Evolutionary conservation across 192 early-diverging fungal genomes (phyloP).

Genomic region (Coemansia biformis): DNA sequence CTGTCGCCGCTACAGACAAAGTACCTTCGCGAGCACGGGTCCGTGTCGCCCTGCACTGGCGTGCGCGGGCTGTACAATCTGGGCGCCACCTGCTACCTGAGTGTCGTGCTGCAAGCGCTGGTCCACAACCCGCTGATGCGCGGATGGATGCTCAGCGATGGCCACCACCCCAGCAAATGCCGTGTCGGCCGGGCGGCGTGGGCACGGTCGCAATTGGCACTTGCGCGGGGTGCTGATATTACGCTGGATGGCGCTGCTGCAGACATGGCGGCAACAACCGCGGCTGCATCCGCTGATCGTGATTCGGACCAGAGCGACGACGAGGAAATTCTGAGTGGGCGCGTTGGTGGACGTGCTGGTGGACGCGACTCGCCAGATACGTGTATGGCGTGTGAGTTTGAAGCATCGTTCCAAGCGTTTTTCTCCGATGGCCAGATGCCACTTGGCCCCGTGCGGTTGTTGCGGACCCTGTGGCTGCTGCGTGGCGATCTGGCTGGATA

Average conservation of each 20-base stretch:
- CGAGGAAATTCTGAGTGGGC: conserved; percentile 9
- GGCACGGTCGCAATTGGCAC: background rate
- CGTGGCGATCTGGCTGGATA: conserved; percentile 84
- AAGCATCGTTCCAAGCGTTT: conserved; percentile 72
- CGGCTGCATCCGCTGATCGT: no score
- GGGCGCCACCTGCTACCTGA: conserved; percentile 96
- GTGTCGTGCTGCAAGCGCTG: conserved; percentile 85
- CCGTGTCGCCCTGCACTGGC: conserved; percentile 47
- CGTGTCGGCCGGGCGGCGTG: conserved; percentile 9
- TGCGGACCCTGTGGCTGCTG: conserved; percentile 86
- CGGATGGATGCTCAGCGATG: conserved; percentile 88
- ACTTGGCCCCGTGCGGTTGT: conserved; percentile 75
- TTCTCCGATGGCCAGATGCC: conserved; percentile 65
- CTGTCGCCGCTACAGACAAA: conserved; percentile 28
- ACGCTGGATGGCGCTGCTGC: no score
- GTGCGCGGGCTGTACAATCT: conserved; percentile 88
- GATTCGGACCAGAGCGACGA: conserved; percentile 5
- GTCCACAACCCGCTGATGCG: conserved; percentile 87
- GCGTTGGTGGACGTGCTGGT: background rate
- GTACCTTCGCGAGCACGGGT: conserved; percentile 40
- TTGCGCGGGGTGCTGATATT: no score
- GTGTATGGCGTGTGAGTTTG: conserved; percentile 95
- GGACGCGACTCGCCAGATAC: conserved; percentile 1
- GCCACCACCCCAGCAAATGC: conserved; percentile 68
- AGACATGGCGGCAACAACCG: no score